Percentiles rank a stretch among this genome's conserved stretches.
Conservation (phyloP, 2,329 filamentous ascomycete species). For the Cercospora sp. region DNA sequence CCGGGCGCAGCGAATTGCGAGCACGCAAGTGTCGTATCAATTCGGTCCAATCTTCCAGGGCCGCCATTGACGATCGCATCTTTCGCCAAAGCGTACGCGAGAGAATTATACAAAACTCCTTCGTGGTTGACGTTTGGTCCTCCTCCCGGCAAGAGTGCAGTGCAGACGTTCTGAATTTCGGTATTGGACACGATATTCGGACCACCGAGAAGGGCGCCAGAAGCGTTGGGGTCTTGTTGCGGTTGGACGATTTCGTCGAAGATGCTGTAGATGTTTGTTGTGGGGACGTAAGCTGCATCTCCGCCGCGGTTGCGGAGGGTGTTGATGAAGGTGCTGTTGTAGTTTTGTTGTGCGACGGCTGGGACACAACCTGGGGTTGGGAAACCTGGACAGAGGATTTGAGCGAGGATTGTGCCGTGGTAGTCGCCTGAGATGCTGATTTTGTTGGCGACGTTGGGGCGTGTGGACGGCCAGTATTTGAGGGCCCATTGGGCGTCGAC, state of each 20-base stretch:
- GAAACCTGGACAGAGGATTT: conserved; percentile 37
- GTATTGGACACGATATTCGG: conserved; percentile 52
- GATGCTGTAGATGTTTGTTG: conserved; percentile 54
- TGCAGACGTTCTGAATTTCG: conserved; percentile 50
- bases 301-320: conserved; percentile 49
- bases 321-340: conserved; percentile 47
- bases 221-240: conserved; percentile 49
- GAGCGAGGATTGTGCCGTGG: conserved; percentile 48
- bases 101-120: conserved; percentile 50
- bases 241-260: conserved; percentile 56
- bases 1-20: conserved; percentile 39
- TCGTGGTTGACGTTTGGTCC: conserved; percentile 52
- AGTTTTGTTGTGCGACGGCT: conserved; percentile 51
- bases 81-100: conserved; percentile 46
- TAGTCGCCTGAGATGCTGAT: conserved; percentile 56
- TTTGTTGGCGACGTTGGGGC: conserved; percentile 48
- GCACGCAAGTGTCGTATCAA: conserved; percentile 45
- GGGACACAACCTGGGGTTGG: conserved; percentile 38
- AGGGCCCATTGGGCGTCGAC: conserved; percentile 58
- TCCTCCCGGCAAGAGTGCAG: conserved; percentile 38
- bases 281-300: conserved; percentile 56
- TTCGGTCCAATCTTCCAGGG: conserved; percentile 42
- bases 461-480: conserved; percentile 58
- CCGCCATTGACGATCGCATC: conserved; percentile 52
- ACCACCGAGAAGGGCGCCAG: conserved; percentile 46